phyloP scores from a whole-genome alignment of 768 basidiomycete species.

The Hirschioporus abietinus region DNA sequence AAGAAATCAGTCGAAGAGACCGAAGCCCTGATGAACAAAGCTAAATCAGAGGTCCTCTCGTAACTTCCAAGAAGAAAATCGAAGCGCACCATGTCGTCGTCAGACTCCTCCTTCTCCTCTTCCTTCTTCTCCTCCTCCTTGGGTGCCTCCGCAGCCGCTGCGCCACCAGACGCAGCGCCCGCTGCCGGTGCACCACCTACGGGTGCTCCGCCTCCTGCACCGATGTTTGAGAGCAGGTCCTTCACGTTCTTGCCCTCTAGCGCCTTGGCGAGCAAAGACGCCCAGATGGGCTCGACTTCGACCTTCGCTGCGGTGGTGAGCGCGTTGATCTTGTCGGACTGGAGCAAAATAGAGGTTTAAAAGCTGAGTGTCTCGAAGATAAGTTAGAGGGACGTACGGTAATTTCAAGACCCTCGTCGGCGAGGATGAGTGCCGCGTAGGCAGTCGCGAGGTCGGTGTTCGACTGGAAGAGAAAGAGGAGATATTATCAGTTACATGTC shows the following conservation, averaged over 20 bases:
- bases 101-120: conserved; percentile 85
- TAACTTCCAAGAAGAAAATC: not conserved
- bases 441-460: conserved; percentile 79
- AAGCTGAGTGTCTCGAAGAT: conserved; percentile 3
- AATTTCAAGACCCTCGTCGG: conserved; percentile 95
- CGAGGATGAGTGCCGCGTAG: conserved; percentile 97
- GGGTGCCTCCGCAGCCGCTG: conserved; percentile 61
- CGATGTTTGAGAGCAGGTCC: conserved; percentile 92
- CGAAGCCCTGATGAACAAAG: conserved; percentile 71
- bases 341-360: conserved; percentile 9
- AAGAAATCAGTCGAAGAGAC: conserved; percentile 81
- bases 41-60: not conserved
- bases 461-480: not conserved
- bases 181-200: conserved; percentile 51
- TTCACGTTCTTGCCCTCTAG: conserved; percentile 98
- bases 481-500: not conserved
- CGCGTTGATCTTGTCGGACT: conserved; percentile 92
- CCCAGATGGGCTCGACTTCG: conserved; percentile 97
- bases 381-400: conserved; percentile 58
- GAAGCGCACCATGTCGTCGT: conserved; percentile 78
- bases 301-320: conserved; percentile 77
- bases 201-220: conserved; percentile 84
- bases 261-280: conserved; percentile 92
- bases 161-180: conserved; percentile 51
- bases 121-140: conserved; percentile 79